A percentile compares a stretch with the other conserved stretches of the same genome.
Evolutionary conservation across 768 basidiomycete species (phyloP).

Genomic region (Imleria badia): DNA sequence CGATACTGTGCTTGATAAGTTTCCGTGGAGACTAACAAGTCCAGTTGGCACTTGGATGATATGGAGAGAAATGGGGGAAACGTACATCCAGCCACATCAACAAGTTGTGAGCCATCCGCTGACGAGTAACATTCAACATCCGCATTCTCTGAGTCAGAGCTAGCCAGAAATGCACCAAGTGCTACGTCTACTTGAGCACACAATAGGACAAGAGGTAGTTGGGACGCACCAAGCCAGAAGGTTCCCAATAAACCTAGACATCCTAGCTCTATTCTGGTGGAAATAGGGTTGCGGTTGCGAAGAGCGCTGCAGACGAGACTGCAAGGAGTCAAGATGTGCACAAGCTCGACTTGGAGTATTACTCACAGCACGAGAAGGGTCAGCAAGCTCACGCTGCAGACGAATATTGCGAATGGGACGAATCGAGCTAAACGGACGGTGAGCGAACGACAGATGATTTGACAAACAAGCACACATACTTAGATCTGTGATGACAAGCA

Average conservation of each 20-base stretch:
- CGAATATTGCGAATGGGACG: constrained; percentile 83
- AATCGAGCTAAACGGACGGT: constrained; percentile 62
- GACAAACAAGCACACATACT: constrained; percentile 47
- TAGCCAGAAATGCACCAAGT: constrained; percentile 68
- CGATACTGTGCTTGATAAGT: constrained; percentile 89
- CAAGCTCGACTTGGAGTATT: not conserved
- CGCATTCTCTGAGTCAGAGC: constrained; percentile 75
- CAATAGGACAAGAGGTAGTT: not conserved
- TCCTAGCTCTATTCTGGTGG: constrained; percentile 73
- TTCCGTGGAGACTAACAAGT: constrained; percentile 67
- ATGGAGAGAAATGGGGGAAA: constrained; percentile 14
- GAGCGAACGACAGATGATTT: not conserved
- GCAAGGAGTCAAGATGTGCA: constrained; percentile 1
- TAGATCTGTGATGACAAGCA: constrained; percentile 74
- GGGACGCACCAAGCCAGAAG: constrained; percentile 72
- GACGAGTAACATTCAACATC: constrained; percentile 82
- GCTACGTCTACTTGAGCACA: constrained; percentile 42
- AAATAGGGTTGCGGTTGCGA: constrained; percentile 71
- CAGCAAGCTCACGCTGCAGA: constrained; percentile 67
- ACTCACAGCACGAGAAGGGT: constrained; percentile 68
- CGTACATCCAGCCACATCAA: constrained; percentile 68
- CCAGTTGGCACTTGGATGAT: not conserved
- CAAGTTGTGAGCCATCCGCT: constrained; percentile 46
- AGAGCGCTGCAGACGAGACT: constrained; percentile 68
- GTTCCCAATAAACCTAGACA: constrained; percentile 69